phyloP scores from a whole-genome alignment of 2,329 filamentous ascomycete genomes.

The Metarhizium album region DNA sequence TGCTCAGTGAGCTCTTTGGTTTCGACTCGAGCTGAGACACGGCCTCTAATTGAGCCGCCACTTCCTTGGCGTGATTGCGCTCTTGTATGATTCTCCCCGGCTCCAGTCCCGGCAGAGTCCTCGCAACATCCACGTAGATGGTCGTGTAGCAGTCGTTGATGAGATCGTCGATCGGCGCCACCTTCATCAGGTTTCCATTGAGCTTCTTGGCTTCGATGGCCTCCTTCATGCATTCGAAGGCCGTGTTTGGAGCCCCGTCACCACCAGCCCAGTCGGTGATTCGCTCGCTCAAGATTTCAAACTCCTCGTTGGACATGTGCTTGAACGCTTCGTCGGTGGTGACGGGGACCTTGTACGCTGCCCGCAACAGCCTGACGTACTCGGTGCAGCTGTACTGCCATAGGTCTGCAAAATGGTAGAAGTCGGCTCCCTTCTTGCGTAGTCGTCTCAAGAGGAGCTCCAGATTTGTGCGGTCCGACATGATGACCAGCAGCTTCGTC shows the following conservation, averaged over 20 bases:
- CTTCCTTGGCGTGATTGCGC: conserved; percentile 31
- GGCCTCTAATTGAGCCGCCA: conserved; percentile 23
- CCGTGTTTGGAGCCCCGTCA: conserved; percentile 26
- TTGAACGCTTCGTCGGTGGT: conserved; percentile 46
- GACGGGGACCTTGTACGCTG: conserved; percentile 33
- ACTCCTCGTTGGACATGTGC: conserved; percentile 40
- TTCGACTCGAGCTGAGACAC: conserved; percentile 20
- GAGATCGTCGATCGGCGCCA: conserved; percentile 79
- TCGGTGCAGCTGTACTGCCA: conserved; percentile 46
- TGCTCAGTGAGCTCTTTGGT: conserved; percentile 26
- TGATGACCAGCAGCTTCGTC: conserved; percentile 59
- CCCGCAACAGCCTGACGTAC: conserved; percentile 43
- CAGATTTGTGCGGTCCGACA: conserved; percentile 64
- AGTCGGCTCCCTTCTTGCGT: conserved; percentile 70
- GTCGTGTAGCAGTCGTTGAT: conserved; percentile 81
- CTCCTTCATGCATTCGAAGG: conserved; percentile 46
- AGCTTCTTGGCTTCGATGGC: conserved; percentile 54
- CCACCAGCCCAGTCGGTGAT: conserved; percentile 43
- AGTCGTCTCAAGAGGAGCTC: conserved; percentile 71
- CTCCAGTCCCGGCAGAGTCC: conserved; percentile 42
- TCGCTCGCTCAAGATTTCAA: conserved; percentile 44
- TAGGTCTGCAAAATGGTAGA: conserved; percentile 50
- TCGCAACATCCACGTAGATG: conserved; percentile 58
- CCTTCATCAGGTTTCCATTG: conserved; percentile 81
- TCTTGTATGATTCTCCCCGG: conserved; percentile 36